Base-by-base conservation (phyloP, 768 basidiomycete species). In the Mycena pura region DNA sequence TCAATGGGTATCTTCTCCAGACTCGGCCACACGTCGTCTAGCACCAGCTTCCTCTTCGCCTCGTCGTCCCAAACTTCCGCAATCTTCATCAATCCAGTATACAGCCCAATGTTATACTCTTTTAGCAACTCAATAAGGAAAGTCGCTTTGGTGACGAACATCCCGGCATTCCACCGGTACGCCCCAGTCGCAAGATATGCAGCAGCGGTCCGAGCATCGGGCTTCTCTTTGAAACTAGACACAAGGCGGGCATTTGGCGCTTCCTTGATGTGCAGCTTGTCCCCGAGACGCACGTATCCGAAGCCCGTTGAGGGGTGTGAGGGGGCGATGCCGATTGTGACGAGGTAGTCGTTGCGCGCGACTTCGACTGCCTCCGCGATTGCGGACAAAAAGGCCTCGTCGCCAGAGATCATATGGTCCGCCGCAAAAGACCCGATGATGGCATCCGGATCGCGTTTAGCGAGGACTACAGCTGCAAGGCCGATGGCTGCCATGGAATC, bases 401-500 rank as follows among this genome's bases (percentile, higher is more conserved):
- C 88, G 57, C 93, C 93, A 32, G 90, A 92, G 71, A 95, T 94
- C 93, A 95, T 94, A 77, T 95, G 93, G 78, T 95, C 93, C 0
- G 93, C 93, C 10, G 93, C 93, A 73, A 95, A 95, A 5, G 89
- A 91, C 17, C 93, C 93, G 62, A 94, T 91, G 62, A 95, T 83
- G 22, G 93, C 93, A 55, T 90, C 77, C 5, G 92, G 89, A 72
- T 95, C 91, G 57, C 92, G 85, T 38, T 78, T 74, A 1, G 86
- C 86, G 36, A 95, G 83, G 54, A 95, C 78, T 17, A 92, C 91
- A 8, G 92, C 93, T 19, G 92, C 92, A 60, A 94, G 87, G 64
- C 93, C 93, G 67, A 94, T 94, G 60, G 93, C 93, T 29, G 90
- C 93, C 89, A 92, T 93, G 0, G 91, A 93, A 39, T 95, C 93